phyloP scores from a whole-genome alignment of 192 early-diverging fungal genomes.

The Umbelopsis isabellina region DNA sequence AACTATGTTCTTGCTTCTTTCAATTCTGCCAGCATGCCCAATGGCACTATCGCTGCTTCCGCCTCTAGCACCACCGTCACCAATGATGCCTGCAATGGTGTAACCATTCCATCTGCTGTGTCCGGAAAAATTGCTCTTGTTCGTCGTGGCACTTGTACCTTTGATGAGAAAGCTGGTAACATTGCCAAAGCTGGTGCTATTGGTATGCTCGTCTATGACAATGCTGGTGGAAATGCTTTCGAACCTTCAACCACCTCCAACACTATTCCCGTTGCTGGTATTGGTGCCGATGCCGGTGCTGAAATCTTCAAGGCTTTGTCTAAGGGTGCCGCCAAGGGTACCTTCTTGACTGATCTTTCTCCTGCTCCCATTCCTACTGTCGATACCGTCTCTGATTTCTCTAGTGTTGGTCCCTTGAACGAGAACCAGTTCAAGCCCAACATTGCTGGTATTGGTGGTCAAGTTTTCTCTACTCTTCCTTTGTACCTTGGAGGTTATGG shows the following conservation, averaged over 20 bases:
- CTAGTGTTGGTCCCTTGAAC: conserved; percentile 72
- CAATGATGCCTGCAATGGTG: conserved; percentile 57
- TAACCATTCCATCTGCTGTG: conserved; percentile 41
- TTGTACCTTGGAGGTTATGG: conserved; percentile 45
- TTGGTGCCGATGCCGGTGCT: conserved; percentile 54
- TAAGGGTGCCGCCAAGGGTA: conserved; percentile 40
- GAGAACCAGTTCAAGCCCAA: conserved; percentile 64
- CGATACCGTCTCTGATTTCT: conserved; percentile 70
- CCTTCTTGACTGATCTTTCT: conserved; percentile 51
- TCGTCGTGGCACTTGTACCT: conserved; percentile 71
- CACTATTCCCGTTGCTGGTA: conserved; percentile 58
- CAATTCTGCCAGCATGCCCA: conserved; percentile 22
- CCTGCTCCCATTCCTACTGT: conserved; percentile 51
- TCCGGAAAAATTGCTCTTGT: conserved; percentile 61
- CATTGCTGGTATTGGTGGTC: conserved; percentile 54
- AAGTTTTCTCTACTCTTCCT: conserved; percentile 58
- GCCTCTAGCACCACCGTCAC: conserved; percentile 42
- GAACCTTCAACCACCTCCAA: conserved; percentile 37
- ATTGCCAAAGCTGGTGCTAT: conserved; percentile 62
- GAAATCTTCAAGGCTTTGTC: conserved; percentile 51
- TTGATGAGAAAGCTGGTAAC: conserved; percentile 61
- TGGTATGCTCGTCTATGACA: conserved; percentile 71
- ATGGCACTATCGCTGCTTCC: conserved; percentile 48
- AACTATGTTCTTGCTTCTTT: neutral
- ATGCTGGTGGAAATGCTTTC: conserved; percentile 22